Evolutionary conservation across 441 rosid species (phyloP), one percentile per base, ranked within the genome.

Genomic region (Eruca vesicaria): DNA sequence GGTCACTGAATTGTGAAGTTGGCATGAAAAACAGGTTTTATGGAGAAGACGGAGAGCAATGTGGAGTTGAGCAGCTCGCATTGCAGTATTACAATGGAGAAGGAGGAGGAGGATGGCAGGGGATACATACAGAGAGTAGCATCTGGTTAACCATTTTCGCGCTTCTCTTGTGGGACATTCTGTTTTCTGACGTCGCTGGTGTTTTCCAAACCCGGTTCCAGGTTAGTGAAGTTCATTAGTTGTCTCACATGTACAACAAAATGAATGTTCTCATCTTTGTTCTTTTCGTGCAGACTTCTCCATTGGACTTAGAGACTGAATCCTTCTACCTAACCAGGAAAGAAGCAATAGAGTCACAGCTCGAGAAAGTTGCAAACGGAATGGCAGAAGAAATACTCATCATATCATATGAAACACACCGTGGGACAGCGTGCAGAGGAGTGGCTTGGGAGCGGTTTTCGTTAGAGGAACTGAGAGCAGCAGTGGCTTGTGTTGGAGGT

Each of bases 41-140:
- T 82, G 99, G 97, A 71, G 92, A 89, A 77, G 96, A 91, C 58
- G 97, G 94, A 32, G 90, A 90, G 69, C 96, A 89, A 67, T 92
- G 97, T 72, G 98, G 97, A 79, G 97, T 95, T 0, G 99, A 95
- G 84, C 90, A 91, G 88, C 97, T 95, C 18, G 98, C 97, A 48
- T 84, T 95, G 84, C 93, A 92, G 76, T 87, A 88, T 81, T 95
- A 92, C 84, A 90, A 86, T 71, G 87, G 85, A 33, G 92, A 86
- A 84, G 97, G 96, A 29, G 97, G 99, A 60, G 88, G 84, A 60
- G 86, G 84, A 76, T 95, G 98, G 98, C 81, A 80, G 63, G 99
- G 99, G 69, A 82, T 90, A 71, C 95, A 92, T 73, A 78, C 96
- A 19, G 99, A 95, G 84, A 89, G 91, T 80, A 96, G 96, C 74